phyloP scores from a whole-genome alignment of 2,329 filamentous ascomycete species.

The Sporothrix euskadiensis region DNA sequence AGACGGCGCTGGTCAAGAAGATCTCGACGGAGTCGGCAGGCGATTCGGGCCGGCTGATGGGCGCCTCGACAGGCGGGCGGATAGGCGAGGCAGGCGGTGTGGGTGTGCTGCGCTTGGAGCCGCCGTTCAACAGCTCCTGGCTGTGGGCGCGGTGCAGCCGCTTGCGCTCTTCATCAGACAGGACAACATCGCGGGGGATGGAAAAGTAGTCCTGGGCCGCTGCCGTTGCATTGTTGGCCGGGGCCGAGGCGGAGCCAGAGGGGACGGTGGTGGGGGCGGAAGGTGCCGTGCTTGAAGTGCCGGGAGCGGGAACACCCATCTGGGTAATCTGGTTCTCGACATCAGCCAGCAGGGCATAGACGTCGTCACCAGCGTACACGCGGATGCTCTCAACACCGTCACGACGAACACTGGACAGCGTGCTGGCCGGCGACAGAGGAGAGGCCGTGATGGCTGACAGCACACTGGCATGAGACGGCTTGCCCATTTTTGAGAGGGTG shows the following conservation, averaged over 20 bases:
- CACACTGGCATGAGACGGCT: not conserved
- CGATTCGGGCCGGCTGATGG: constrained; percentile 26
- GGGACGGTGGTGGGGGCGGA: not conserved
- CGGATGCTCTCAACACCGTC: constrained; percentile 63
- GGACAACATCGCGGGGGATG: constrained; percentile 32
- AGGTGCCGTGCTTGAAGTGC: not conserved
- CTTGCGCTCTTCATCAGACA: constrained; percentile 43
- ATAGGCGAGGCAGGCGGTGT: constrained; percentile 40
- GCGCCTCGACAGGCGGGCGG: constrained; percentile 31
- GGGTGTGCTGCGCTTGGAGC: constrained; percentile 35
- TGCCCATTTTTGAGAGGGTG: not conserved
- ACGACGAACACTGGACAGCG: constrained; percentile 35
- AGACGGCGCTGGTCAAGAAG: constrained; percentile 54
- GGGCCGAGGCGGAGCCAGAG: not conserved
- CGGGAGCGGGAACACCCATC: constrained; percentile 35
- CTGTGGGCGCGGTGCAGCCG: constrained; percentile 53
- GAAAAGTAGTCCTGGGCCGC: constrained; percentile 26
- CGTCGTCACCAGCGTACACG: constrained; percentile 66
- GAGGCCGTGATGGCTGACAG: constrained; percentile 24
- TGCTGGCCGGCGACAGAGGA: constrained; percentile 29
- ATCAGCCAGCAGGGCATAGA: constrained; percentile 66
- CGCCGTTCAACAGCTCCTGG: constrained; percentile 51
- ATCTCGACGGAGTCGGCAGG: constrained; percentile 38
- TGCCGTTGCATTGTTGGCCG: not conserved
- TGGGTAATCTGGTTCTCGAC: constrained; percentile 62